Evolutionary conservation across 75 land plant genomes (phyloP), one percentile per base, ranked within the genome.

Genomic region (Selaginella moellendorffii): DNA sequence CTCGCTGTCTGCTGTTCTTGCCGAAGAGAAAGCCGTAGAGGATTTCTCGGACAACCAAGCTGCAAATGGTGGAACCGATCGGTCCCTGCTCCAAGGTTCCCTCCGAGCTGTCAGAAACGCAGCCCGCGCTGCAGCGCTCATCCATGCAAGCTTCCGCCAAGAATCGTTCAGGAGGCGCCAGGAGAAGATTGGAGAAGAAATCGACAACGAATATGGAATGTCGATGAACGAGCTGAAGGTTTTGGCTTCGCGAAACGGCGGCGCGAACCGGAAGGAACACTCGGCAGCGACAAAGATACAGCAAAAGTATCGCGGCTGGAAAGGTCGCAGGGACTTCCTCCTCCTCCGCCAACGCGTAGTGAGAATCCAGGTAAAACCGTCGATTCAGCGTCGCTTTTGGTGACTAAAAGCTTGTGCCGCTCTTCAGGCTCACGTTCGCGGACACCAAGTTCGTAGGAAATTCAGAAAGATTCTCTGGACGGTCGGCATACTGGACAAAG

Each of bases 401-500:
- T n/a, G n/a, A n/a, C n/a, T n/a, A n/a, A n/a, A n/a, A n/a, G n/a
- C n/a, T n/a, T n/a, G n/a, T n/a, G n/a, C n/a, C n/a, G n/a, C n/a
- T 1, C 56, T 74, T 36, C 64, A 91, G 83, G 97, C 97, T 0
- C 93, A 84, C 70, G 77, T 91, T 22, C 74, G 97, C 28, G 97
- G 97, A 0, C 92, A 87, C 64, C 85, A 82, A 65, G 97, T 84
- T 25, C 79, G 97, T 65, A 91, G 81, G 56, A 79, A 77, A 14
- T 82, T 77, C 67, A 80, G 58, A 65, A 82, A 80, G 36, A 71
- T 91, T 17, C 63, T 82, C 0, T 91, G 97, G 97, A 79, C 92
- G 14, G 97, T 91, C 0, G 88, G 93, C 30, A 85, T 91, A 54
- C 54, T 91, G 61, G 92, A 91, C 61, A 91, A 91, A 67, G 77